These are phyloP conservation scores for Botryococcus braunii DNA, from an alignment of 163 green algal species.

Conservation along the genomic window DNA sequence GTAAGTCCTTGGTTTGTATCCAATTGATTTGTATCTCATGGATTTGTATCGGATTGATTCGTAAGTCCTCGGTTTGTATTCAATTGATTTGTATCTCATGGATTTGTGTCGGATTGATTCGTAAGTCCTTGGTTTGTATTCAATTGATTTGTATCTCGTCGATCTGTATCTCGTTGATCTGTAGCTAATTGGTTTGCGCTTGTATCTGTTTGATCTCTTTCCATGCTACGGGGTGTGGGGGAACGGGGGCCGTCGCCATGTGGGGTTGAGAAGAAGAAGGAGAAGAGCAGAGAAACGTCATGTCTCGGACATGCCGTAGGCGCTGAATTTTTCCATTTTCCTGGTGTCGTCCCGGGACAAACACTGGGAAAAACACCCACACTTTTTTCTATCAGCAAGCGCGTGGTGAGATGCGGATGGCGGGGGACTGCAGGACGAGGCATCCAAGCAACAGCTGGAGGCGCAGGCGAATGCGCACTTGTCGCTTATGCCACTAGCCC, in stretches of 20 bases:
- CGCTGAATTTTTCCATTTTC: background rate
- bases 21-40: too few species aligned
- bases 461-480: constrained; percentile 70
- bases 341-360: background rate
- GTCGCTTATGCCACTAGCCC: constrained; percentile 41
- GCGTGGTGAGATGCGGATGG: constrained; percentile 21
- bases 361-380: background rate
- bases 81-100: too few species aligned
- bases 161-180: too few species aligned
- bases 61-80: too few species aligned
- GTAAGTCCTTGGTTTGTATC: too few species aligned
- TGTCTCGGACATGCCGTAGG: background rate
- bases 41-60: too few species aligned
- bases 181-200: too few species aligned
- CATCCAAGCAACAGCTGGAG: constrained; percentile 47
- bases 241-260: background rate
- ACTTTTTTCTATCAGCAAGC: background rate
- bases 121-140: too few species aligned
- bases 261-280: background rate
- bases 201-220: too few species aligned
- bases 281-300: background rate
- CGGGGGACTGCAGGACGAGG: constrained; percentile 30
- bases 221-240: too few species aligned
- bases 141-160: too few species aligned
- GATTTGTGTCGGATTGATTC: too few species aligned